A percentile compares a stretch with the other conserved stretches of the same genome.
Conservation (phyloP, 2,329 filamentous ascomycete species). For the Aspergillus novofumigatus region DNA sequence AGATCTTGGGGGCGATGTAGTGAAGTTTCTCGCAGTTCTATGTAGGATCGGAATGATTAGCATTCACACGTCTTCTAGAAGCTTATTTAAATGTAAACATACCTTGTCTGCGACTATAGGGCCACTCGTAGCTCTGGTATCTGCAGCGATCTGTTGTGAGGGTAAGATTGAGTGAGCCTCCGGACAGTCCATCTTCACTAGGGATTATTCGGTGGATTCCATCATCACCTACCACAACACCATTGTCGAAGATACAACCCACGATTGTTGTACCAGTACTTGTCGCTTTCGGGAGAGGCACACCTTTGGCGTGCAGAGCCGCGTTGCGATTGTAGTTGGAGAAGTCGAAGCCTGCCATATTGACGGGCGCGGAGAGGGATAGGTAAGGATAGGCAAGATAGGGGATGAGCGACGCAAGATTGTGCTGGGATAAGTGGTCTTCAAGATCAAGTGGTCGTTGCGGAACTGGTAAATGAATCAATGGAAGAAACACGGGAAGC, state of each 20-base stretch:
- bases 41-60: not conserved
- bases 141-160: constrained; percentile 75
- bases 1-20: constrained; percentile 97
- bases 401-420: constrained; percentile 23
- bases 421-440: constrained; percentile 10
- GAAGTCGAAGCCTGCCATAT: constrained; percentile 97
- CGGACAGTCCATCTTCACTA: not conserved
- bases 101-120: constrained; percentile 98
- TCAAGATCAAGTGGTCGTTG: not conserved
- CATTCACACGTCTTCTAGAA: not conserved
- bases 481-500: not conserved
- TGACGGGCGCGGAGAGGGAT: constrained; percentile 32
- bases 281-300: constrained; percentile 93
- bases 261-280: constrained; percentile 99
- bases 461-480: constrained; percentile 12
- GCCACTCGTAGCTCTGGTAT: constrained; percentile 93
- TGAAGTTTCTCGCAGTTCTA: constrained; percentile 99
- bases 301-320: constrained; percentile 87
- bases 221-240: constrained; percentile 71
- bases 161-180: constrained; percentile 19
- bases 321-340: constrained; percentile 99
- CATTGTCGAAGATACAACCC: constrained; percentile 91
- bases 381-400: constrained; percentile 10
- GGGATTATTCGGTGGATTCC: not conserved
- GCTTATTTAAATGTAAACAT: constrained; percentile 12